Evolutionary conservation across 2,329 filamentous ascomycete genomes (phyloP), one percentile per base, ranked within the genome.

Genomic region (Orbilia blumenaviensis): DNA sequence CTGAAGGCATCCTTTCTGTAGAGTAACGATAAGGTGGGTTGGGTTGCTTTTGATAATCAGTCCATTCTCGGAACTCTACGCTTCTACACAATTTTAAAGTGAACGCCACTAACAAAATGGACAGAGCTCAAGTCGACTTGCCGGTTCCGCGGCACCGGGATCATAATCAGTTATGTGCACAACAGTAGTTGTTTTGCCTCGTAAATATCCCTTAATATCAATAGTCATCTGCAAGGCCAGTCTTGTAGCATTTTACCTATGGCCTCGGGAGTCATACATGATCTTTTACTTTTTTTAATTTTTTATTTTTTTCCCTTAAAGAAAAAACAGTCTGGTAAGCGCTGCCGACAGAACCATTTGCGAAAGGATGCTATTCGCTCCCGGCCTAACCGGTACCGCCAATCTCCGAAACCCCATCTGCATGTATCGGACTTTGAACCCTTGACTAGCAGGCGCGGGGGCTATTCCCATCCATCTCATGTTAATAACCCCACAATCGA

Each of bases 401-500:
- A 48, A 48, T 50, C 32, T 63, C 56, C 23, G 56, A 61, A 12
- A 36, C 18, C n/a, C 3, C 38, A 16, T 48, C 8, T 21, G 21
- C 12, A 48, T 6, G 16, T 16, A 18, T 38, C n/a, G 42, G 52
- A 23, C 5, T 25, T 36, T 25, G 16, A 25, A 7, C 21, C 44
- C 27, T 48, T 44, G 27, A n/a, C n/a, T n/a, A n/a, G n/a, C 48
- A 21, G n/a, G 32, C 32, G 32, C 52, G 32, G 52, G 52, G 52
- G 52, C 52, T 38, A 23, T 23, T 1, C 14, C 14, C 50, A 25
- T 38, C 32, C 18, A 56, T 38, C 29, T 56, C 52, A 25, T 25
- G 32, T 56, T 32, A 56, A 36, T 36, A 38, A 38, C 48, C 58
- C 48, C 48, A 72, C 36, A 56, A 56, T 56, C 52, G 67, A 56